Conservation (phyloP, 257 asterid genomes). For the Agastache rugosa region DNA sequence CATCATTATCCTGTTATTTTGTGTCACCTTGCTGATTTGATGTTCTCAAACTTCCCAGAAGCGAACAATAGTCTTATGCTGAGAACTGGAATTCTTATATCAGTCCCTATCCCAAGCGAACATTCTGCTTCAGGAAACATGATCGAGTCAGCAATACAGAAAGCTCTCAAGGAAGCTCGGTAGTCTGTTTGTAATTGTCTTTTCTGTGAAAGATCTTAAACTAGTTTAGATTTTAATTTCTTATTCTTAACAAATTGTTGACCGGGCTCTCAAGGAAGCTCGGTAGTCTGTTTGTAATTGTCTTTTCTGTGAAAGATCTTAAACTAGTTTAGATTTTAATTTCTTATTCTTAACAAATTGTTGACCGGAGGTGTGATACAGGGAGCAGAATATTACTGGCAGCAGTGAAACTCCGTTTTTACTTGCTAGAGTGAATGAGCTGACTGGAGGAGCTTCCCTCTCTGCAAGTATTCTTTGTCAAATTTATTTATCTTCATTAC, state of each 20-base stretch:
- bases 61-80: constrained; percentile 64
- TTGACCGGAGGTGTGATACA: constrained; percentile 42
- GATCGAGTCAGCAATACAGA: constrained; percentile 82
- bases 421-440: constrained; percentile 86
- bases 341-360: not conserved
- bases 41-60: constrained; percentile 46
- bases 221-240: not conserved
- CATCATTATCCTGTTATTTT: not conserved
- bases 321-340: not conserved
- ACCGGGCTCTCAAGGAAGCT: constrained; percentile 87
- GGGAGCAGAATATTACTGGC: constrained; percentile 83
- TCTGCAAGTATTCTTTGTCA: constrained; percentile 78
- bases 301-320: constrained; percentile 27
- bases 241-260: no score
- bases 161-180: constrained; percentile 88
- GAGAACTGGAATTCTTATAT: constrained; percentile 76
- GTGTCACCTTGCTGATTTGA: constrained; percentile 27
- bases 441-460: constrained; percentile 95
- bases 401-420: constrained; percentile 92
- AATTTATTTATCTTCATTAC: constrained; percentile 11
- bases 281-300: constrained; percentile 50
- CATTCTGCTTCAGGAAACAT: constrained; percentile 82
- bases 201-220: constrained; percentile 19
- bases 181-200: constrained; percentile 38
- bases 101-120: constrained; percentile 85